Evolutionary conservation across 2,329 filamentous ascomycete genomes (phyloP), one percentile per base, ranked within the genome.

Genomic region (Alternaria brassicae): DNA sequence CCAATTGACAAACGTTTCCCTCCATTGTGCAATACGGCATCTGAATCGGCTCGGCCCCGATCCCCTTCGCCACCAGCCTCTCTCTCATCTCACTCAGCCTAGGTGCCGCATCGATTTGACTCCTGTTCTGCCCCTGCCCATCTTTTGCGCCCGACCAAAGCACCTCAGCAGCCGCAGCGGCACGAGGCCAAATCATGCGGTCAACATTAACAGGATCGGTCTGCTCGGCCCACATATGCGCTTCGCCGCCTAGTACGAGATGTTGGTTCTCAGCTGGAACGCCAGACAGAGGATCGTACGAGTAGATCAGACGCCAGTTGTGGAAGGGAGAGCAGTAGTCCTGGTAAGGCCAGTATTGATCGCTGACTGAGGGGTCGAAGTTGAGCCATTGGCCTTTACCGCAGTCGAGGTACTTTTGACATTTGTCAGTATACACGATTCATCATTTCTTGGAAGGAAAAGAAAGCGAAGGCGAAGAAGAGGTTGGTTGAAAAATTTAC

Each of bases 261-360:
- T 89, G 83, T 25, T 87, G 85, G 41, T 87, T 77, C 25, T 88
- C 82, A 0, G 86, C 82, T 6, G 89, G 85, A 4, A 96, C 82
- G 44, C 86, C 86, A 3, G 80, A 82, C 3, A 88, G 80, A 0
- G 92, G 92, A 73, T 96, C 89, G 77, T 94, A 91, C 19, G 87
- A 86, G 82, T 96, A 96, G 58, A 94, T 84, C 27, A 91, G 82
- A 6, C 88, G 86, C 93, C 93, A 97, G 79, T 86, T 91, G 81
- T 96, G 92, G 72, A 83, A 83, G 1, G 93, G 93, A 0, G 82
- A 81, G 79, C 92, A 96, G 85, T 93, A 96, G 80, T 96, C 92
- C 58, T 81, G 79, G 81, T 91, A 96, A 0, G 91, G 91, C 74
- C 85, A 92, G 78, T 80, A 86, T 1, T 69, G 63, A 17, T 81